A percentile compares a stretch with the other conserved stretches of the same genome.
phyloP scores from a whole-genome alignment of 2,329 filamentous ascomycete species.

The Dendryphion nanum region DNA sequence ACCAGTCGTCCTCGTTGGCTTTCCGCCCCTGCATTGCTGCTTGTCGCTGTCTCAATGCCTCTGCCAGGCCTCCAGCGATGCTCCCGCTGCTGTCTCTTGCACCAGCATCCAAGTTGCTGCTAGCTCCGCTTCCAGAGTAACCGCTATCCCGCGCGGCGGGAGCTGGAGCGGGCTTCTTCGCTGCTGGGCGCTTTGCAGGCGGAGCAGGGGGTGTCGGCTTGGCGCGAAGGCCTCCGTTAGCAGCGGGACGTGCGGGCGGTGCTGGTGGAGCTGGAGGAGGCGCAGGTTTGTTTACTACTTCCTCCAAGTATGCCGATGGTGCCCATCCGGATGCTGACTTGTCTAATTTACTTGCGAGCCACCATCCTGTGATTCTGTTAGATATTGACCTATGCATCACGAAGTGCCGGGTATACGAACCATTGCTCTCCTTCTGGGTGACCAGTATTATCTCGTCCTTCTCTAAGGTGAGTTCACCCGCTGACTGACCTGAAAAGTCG shows the following conservation, averaged over 20 bases:
- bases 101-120: constrained; percentile 32
- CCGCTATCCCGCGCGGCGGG: constrained; percentile 67
- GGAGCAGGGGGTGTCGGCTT: constrained; percentile 75
- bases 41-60: constrained; percentile 49
- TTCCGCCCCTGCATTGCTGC: constrained; percentile 48
- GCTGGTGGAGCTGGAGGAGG: constrained; percentile 55
- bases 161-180: constrained; percentile 68
- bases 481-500: constrained; percentile 80
- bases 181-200: constrained; percentile 74
- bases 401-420: constrained; percentile 53
- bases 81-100: constrained; percentile 42
- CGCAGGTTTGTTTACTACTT: constrained; percentile 60
- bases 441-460: constrained; percentile 83
- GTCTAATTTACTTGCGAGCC: constrained; percentile 76
- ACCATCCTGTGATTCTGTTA: constrained; percentile 70
- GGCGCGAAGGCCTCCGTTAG: constrained; percentile 53
- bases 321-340: constrained; percentile 83
- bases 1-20: constrained; percentile 41
- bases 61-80: constrained; percentile 51
- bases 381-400: constrained; percentile 12
- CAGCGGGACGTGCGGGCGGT: constrained; percentile 56
- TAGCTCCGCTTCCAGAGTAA: constrained; percentile 43
- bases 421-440: constrained; percentile 92
- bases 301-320: constrained; percentile 90
- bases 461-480: constrained; percentile 79